Evolutionary conservation across 305 asterid genomes (phyloP), one percentile per base, ranked within the genome.

Genomic region (Euphrasia arctica): DNA sequence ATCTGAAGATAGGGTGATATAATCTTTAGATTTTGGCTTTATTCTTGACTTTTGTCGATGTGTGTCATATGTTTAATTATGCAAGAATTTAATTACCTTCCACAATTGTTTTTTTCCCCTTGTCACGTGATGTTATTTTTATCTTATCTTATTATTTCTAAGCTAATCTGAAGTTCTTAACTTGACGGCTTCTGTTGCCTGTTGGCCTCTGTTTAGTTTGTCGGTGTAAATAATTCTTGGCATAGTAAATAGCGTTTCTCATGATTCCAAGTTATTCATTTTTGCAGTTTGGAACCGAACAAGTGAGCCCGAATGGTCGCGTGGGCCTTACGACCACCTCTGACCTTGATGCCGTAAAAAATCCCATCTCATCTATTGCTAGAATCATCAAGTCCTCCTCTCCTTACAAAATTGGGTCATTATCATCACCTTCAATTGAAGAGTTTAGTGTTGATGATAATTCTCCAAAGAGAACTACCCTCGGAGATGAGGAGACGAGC

Each of bases 261-360:
- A 79, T 80, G 59, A 72, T 74, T 70, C 56, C 60, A 71, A 64
- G 69, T 62, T 63, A 65, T 67, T 70, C 48, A 70, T 68, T 64
- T 54, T 83, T 75, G 82, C 96, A 87, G 88, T 88, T 65, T 74
- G 88, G 84, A 72, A 75, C 79, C 78, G 91, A 85, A 76, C 80
- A 84, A 63, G 74, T 73, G 64, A 79, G 81, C 83, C 71, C 84
- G 54, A 74, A 80, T 66, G 79, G 76, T 72, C 88, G 65, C 74
- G 83, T 80, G 49, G 83, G 65, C 68, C 74, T 51, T 71, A 54
- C 75, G 48, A 74, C 78, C 58, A 74, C 78, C 60, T 78, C 87
- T 58, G 70, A 74, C 65, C 62, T 72, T 49, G 85, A 77, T 12
- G 72, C 81, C 22, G 63, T 61, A 29, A 87, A 78, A 70, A 79